Evolutionary conservation across 345 rosid species (phyloP).

Genomic region (Pseudoturritis turrita): DNA sequence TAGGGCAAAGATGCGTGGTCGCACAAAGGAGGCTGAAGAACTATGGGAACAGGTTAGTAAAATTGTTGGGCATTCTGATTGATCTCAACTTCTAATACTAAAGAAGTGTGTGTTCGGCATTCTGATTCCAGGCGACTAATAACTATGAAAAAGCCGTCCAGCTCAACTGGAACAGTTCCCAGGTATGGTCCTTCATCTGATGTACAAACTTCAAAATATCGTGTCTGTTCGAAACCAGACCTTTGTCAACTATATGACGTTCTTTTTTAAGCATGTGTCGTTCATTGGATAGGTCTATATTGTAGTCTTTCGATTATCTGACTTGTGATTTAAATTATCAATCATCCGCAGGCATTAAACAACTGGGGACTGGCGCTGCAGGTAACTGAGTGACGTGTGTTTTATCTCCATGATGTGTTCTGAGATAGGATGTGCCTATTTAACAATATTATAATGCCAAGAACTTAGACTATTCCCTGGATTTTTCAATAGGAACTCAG

Average conservation of each 20-base stretch:
- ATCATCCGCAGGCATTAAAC: constrained; percentile 76
- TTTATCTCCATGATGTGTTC: constrained; percentile 5
- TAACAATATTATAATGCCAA: not conserved
- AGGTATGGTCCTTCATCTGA: constrained; percentile 43
- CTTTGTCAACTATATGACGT: not conserved
- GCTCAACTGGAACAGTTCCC: constrained; percentile 99
- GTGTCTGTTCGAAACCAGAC: constrained; percentile 2
- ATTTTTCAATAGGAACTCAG: constrained; percentile 72
- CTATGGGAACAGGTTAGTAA: constrained; percentile 88
- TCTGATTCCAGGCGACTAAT: constrained; percentile 71
- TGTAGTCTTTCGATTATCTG: not conserved
- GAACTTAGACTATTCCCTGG: not conserved
- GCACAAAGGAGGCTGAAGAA: constrained; percentile 99
- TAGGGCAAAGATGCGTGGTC: constrained; percentile 99
- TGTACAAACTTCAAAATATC: not conserved
- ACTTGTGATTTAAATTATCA: constrained; percentile 13
- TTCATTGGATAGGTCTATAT: not conserved
- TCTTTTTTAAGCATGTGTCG: not conserved
- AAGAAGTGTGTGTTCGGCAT: not conserved
- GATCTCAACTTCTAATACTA: not conserved
- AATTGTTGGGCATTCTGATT: no score
- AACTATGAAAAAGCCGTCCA: constrained; percentile 96
- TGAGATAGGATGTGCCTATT: not conserved
- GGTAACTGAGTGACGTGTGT: constrained; percentile 38
- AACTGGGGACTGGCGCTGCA: constrained; percentile 99